Evolutionary conservation across 208 protist species (phyloP).

Genomic region (Balamuthia mandrillaris): DNA sequence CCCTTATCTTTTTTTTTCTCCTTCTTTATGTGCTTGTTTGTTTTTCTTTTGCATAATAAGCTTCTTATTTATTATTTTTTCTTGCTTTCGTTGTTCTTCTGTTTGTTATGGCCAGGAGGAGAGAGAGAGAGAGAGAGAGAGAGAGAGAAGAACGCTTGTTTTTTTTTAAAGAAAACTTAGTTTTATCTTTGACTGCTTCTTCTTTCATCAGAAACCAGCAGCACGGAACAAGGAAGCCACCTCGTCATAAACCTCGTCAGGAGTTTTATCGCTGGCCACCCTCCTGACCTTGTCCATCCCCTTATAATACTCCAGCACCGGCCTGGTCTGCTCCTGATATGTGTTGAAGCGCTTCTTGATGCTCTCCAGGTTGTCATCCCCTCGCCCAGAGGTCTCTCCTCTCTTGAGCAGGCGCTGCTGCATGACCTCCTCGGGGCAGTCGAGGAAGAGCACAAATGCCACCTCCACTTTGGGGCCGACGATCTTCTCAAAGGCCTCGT

Average conservation of each 20-base stretch:
- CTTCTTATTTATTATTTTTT: too few species aligned
- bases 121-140: too few species aligned
- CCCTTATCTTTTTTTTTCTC: too few species aligned
- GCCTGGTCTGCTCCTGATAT: constrained; percentile 57
- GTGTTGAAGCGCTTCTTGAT: constrained; percentile 59
- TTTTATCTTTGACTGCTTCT: too few species aligned
- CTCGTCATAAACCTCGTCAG: constrained; percentile 47
- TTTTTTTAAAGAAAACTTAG: too few species aligned
- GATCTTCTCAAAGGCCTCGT: constrained; percentile 48
- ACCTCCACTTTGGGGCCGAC: constrained; percentile 46
- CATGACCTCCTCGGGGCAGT: constrained; percentile 46
- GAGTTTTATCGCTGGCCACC: not conserved
- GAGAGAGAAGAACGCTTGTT: too few species aligned
- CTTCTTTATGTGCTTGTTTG: too few species aligned
- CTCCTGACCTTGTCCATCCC: constrained; percentile 42
- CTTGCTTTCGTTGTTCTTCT: too few species aligned
- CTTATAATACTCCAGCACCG: constrained; percentile 57
- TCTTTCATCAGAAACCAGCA: too few species aligned
- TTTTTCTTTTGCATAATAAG: too few species aligned
- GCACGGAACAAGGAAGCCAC: not conserved
- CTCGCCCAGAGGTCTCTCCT: constrained; percentile 46
- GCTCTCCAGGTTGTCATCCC: constrained; percentile 67
- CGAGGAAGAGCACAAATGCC: constrained; percentile 58
- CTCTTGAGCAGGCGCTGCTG: constrained; percentile 47
- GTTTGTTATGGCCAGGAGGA: too few species aligned